phyloP scores from a whole-genome alignment of 176 grass and related monocot species.

The Eleusine indica region DNA sequence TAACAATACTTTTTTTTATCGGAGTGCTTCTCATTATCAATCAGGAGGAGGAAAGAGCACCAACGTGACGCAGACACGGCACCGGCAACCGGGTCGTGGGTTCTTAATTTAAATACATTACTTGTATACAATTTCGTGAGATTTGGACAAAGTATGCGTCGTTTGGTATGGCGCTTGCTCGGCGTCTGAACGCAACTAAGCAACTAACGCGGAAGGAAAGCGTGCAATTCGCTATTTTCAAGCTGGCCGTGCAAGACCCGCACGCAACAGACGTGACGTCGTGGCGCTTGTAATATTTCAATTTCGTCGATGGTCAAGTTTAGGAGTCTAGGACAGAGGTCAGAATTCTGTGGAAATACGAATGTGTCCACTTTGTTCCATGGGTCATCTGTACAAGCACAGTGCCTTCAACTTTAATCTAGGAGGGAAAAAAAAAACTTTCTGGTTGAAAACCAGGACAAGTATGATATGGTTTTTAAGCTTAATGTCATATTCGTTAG shows the following conservation, averaged over 20 bases:
- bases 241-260: background rate
- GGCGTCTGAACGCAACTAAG: background rate
- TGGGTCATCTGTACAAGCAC: background rate
- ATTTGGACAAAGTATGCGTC: background rate
- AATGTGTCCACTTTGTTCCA: background rate
- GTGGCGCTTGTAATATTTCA: background rate
- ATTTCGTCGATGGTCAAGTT: background rate
- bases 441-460: background rate
- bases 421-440: background rate
- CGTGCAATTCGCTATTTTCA: background rate
- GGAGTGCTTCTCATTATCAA: background rate
- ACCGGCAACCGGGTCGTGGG: background rate
- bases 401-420: background rate
- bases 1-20: background rate
- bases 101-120: background rate
- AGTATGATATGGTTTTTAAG: background rate
- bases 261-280: background rate
- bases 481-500: background rate
- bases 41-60: background rate
- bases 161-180: background rate
- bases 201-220: conserved; percentile 1
- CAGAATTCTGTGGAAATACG: background rate
- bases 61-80: background rate
- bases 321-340: background rate
- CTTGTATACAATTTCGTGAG: background rate